Evolutionary conservation across 352 stramenopile genomes (phyloP), one percentile per base, ranked within the genome.

Genomic region (Achlya hypogyna): DNA sequence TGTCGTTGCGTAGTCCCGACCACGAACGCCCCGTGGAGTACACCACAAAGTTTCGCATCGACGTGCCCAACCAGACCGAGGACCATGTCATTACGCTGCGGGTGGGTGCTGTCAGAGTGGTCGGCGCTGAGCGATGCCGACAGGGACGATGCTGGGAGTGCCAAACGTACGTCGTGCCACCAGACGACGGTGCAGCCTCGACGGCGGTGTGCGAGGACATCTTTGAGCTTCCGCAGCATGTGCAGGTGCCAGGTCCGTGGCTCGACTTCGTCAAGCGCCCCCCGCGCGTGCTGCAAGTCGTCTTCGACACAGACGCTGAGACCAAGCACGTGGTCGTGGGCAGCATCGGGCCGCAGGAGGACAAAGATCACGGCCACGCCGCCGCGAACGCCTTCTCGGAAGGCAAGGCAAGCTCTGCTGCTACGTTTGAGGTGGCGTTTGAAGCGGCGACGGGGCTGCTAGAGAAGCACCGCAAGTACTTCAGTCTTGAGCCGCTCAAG

Each of bases 141-240:
- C 72, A 76, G n/a, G 82, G 81, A 1, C 75, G 81, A 0, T 91
- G 84, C 66, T 91, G 84, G 81, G 84, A 91, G 62, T 83, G 87
- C 38, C 84, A 95, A 42, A 58, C 92, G 2, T 93, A 89, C 63
- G 73, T 89, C 6, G 82, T 81, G 35, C 75, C 73, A 20, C 79
- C 74, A 1, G 59, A n/a, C 22, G 58, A 53, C 10, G 51, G 62
- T 28, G 0, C 14, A 35, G 20, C 20, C 2, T 12, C 27, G 25
- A 0, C 5, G 23, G 2, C 65, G 56, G 29, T 56, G 2, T 65
- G 62, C n/a, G 86, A 89, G 66, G 82, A 94, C 27, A 49, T 80
- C 1, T 91, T 91, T 31, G 83, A 88, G 28, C 14, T 94, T 20
- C 84, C 84, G 23, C 76, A 78, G 2, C 78, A 64, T 45, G 54